A percentile compares a stretch with the other conserved stretches of the same genome.
These are phyloP conservation scores for Coriolopsis trogii DNA, from an alignment of 1,284 basidiomycete genomes.

Conservation along the genomic window DNA sequence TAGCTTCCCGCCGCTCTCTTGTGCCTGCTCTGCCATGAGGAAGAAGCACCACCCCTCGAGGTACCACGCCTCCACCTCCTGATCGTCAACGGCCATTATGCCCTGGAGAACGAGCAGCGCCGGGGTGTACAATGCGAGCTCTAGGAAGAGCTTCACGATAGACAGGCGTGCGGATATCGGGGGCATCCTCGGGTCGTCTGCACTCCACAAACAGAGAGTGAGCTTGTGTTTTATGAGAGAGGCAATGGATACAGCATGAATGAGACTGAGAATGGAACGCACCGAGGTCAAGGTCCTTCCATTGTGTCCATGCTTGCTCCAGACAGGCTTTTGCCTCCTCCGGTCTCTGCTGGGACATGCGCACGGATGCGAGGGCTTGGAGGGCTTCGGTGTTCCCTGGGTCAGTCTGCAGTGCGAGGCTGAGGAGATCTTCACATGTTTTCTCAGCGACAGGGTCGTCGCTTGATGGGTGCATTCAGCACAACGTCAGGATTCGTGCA, in stretches of 20 bases:
- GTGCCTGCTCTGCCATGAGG: conserved; percentile 71
- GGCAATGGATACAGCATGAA: conserved; percentile 37
- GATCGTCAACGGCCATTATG: conserved; percentile 82
- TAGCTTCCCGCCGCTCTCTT: conserved; percentile 57
- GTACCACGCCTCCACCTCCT: conserved; percentile 92
- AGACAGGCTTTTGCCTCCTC: conserved; percentile 80
- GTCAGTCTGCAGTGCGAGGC: conserved; percentile 73
- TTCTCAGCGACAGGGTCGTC: conserved; percentile 80
- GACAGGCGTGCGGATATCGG: conserved; percentile 74
- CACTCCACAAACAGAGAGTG: not conserved
- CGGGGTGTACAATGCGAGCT: conserved; percentile 69
- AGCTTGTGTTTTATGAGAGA: too few species aligned
- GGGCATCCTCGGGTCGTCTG: conserved; percentile 71
- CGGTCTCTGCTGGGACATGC: conserved; percentile 84
- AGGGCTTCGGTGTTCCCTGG: conserved; percentile 81
- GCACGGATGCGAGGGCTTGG: conserved; percentile 84
- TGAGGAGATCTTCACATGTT: conserved; percentile 80
- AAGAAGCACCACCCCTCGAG: conserved; percentile 95
- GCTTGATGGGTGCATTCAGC: conserved; percentile 42
- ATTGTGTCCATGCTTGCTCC: conserved; percentile 70
- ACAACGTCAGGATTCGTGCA: not conserved
- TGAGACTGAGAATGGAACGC: conserved; percentile 14
- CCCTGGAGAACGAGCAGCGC: conserved; percentile 82
- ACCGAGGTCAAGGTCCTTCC: conserved; percentile 80
- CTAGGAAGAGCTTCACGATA: conserved; percentile 84